These are phyloP conservation scores for Iberis amara DNA, from an alignment of 441 rosid species.

Conservation along the genomic window DNA sequence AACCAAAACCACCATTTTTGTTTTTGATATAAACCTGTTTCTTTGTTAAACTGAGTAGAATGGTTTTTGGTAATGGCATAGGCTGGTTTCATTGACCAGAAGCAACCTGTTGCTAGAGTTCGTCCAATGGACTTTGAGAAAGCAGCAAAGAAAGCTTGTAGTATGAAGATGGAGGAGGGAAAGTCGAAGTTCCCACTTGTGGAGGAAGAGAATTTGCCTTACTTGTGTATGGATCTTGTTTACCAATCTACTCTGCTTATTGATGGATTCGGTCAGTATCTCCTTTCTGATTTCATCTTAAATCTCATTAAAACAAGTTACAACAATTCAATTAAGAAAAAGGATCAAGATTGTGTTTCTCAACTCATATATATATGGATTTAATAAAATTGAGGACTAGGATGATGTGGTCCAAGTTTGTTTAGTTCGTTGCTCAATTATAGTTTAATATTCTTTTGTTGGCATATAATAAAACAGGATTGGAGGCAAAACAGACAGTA, in stretches of 20 bases:
- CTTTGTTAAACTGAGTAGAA: not conserved
- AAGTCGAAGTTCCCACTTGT: slow-evolving; percentile 43
- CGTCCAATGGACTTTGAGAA: slow-evolving; percentile 57
- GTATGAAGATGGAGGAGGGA: slow-evolving; percentile 55
- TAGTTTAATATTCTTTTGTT: not conserved
- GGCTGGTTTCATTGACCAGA: slow-evolving; percentile 68
- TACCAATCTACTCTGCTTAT: slow-evolving; percentile 71
- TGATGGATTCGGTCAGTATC: slow-evolving; percentile 73
- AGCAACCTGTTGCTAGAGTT: slow-evolving; percentile 62
- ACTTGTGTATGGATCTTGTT: slow-evolving; percentile 83
- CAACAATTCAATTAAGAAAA: no score
- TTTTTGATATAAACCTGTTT: not conserved
- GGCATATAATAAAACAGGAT: slow-evolving; percentile 34
- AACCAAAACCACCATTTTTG: not conserved
- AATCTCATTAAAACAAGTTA: no score
- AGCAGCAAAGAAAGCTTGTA: slow-evolving; percentile 80
- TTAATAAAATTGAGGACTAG: no score
- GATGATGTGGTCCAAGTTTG: no score
- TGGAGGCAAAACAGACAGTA: slow-evolving; percentile 64
- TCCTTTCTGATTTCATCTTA: not conserved
- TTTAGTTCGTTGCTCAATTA: no score
- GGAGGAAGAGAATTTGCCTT: slow-evolving; percentile 52
- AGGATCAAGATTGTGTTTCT: no score
- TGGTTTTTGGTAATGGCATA: slow-evolving; percentile 21
- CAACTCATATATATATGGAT: no score